These are phyloP conservation scores for Astragalus glycyphyllos DNA, from an alignment of 306 rosid species.

Conservation along the genomic window DNA sequence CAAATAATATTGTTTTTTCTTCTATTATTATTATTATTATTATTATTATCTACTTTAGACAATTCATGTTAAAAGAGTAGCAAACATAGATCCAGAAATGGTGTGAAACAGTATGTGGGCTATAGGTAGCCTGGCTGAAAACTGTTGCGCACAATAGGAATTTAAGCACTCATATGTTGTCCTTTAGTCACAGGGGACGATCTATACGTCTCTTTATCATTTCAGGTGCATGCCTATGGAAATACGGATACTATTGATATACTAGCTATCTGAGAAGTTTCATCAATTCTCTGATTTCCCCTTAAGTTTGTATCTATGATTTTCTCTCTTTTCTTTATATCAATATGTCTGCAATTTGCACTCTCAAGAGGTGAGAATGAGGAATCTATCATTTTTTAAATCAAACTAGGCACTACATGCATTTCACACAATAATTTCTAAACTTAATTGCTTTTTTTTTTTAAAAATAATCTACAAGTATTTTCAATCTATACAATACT, in stretches of 20 bases:
- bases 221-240: constrained; percentile 39
- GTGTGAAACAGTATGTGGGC: constrained; percentile 38
- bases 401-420: no score
- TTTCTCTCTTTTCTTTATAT: not conserved
- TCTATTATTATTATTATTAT: constrained; percentile 24
- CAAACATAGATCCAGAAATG: constrained; percentile 38
- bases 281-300: not conserved
- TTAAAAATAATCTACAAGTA: no score
- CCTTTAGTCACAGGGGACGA: constrained; percentile 44
- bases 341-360: not conserved
- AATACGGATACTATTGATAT: not conserved
- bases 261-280: constrained; percentile 5
- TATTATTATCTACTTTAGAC: constrained; percentile 22
- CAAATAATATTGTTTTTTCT: constrained; percentile 12
- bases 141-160: constrained; percentile 43
- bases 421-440: no score
- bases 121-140: constrained; percentile 27
- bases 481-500: no score
- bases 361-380: no score
- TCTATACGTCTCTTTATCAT: constrained; percentile 23
- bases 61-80: constrained; percentile 8
- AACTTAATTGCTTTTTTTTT: no score
- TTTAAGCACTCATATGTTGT: constrained; percentile 41
- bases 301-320: no score
- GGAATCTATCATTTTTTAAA: no score